Evolutionary conservation across 2,329 filamentous ascomycete genomes (phyloP), one percentile per base, ranked within the genome.

Genomic region (Aspergillus tubingensis): DNA sequence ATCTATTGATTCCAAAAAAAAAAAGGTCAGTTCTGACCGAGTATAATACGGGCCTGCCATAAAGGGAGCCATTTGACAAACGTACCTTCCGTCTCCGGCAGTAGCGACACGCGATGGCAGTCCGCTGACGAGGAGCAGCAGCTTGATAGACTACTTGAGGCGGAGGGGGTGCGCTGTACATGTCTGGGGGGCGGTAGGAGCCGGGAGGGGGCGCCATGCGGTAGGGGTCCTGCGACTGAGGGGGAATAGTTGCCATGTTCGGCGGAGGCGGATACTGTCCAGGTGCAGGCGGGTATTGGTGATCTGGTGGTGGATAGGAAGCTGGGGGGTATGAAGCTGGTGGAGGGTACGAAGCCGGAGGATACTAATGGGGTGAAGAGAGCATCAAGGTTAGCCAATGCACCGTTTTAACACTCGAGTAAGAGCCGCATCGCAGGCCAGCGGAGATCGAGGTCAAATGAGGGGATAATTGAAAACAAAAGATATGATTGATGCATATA

Each of bases 31-130:
- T 44, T 19, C 13, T 48, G 15, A 19, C 67, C 44, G 39, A n/a
- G 27, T 19, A 43, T 15, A 47, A 48, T 15, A 15, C 11, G 25
- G 49, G 32, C 5, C 11, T n/a, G 23, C 36, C 19, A 30, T 32
- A 25, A 50, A 50, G 59, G 8, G 36, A 30, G 23, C 8, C 57
- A 25, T 17, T 19, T 6, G 47, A 23, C 8, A n/a, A 52, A 67
- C 77, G 59, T 74, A 83, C 81, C 78, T 83, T 83, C 65, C 81
- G 78, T 68, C 81, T 78, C 56, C 81, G 75, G 68, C 81, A 83
- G 63, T 83, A 83, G 56, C 80, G 78, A 67, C 81, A 83, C 30
- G 81, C 81, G 65, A 83, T 83, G 53, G 81, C 81, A 15, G 81
- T 83, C 50, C 81, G 75, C 70, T 83, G 81, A 64, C 81, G 74